A percentile compares a stretch with the other conserved stretches of the same genome.
phyloP scores from a whole-genome alignment of 2,329 filamentous ascomycete genomes.

The Xylaria sp. region DNA sequence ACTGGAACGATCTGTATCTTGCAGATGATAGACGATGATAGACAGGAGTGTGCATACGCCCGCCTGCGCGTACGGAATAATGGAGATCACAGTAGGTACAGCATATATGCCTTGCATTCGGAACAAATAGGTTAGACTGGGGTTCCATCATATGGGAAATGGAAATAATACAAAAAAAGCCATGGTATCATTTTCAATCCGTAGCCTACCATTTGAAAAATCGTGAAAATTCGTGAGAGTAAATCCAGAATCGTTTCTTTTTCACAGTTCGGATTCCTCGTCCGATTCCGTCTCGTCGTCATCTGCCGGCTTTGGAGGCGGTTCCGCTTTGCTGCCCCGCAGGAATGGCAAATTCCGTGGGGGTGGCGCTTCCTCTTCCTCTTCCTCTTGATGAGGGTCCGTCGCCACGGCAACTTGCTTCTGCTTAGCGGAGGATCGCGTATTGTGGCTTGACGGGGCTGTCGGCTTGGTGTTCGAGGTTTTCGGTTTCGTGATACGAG shows the following conservation, averaged over 20 bases:
- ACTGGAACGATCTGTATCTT: constrained; percentile 51
- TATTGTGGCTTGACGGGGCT: constrained; percentile 7
- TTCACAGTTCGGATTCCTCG: constrained; percentile 47
- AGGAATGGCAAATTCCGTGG: constrained; percentile 40
- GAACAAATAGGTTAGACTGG: neutral
- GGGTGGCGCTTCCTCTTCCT: constrained; percentile 27
- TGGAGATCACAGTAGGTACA: neutral
- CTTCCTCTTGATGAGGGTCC: constrained; percentile 18
- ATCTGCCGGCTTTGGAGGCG: constrained; percentile 29
- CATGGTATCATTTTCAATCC: constrained; percentile 10
- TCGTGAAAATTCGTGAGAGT: neutral
- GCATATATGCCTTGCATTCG: neutral
- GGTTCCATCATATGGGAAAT: neutral
- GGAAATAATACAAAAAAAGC: neutral
- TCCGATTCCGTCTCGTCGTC: constrained; percentile 51
- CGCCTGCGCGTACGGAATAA: neutral
- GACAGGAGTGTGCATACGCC: neutral
- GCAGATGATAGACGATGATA: constrained; percentile 44
- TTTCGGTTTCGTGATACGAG: constrained; percentile 11
- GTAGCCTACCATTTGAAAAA: neutral
- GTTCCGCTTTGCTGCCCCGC: constrained; percentile 30
- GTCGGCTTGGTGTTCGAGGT: constrained; percentile 15
- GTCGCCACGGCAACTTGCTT: constrained; percentile 5
- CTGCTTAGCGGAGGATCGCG: constrained; percentile 7
- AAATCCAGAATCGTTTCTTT: neutral